Base-by-base conservation (phyloP, 2,329 filamentous ascomycete species). In the Cladophialophora bantiana region DNA sequence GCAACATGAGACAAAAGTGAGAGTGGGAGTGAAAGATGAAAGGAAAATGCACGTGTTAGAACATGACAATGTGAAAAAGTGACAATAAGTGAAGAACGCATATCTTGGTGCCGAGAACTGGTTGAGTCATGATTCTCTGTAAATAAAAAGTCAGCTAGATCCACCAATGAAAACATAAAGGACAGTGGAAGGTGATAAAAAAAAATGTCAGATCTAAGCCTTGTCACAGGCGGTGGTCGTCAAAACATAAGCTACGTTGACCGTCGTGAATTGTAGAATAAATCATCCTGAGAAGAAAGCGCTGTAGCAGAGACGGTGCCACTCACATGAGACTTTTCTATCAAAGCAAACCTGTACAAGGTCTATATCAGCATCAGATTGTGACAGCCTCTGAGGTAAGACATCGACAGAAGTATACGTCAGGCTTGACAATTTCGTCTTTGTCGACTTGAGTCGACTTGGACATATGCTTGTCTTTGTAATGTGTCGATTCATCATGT, bases 391-490 rank as follows among this genome's bases (percentile, higher is more conserved):
- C 31, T 6, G 3, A 31, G 15, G 7, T 18, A 56, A 35, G 38
- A 42, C 52, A 18, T 48, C 42, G 45, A 18, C 10, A 34, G 7
- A 34, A 18, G 55, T 53, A 36, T 42, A 34, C 20, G 52, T 74
- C 72, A 74, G 72, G 64, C 60, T 50, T 78, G 82, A 84, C 79
- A 77, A 77, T 82, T 72, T 86, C 84, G 82, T 86, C 84, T 82
- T 81, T 64, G 76, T 75, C 75, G 74, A 75, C 72, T 69, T 59
- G 75, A 75, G 75, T 74, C 73, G 72, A 88, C 93, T 96, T 89
- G 86, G 93, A 96, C 92, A 96, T 96, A 96, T 96, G 92, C 92
- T 96, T 96, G 93, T 96, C 92, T 88, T 90, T 88, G 90, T 86
- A 85, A 83, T 84, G 63, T 87, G 90, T 93, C 87, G 81, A 84